Conservation (phyloP, 495 filamentous ascomycete genomes). For the Parathielavia appendiculata region DNA sequence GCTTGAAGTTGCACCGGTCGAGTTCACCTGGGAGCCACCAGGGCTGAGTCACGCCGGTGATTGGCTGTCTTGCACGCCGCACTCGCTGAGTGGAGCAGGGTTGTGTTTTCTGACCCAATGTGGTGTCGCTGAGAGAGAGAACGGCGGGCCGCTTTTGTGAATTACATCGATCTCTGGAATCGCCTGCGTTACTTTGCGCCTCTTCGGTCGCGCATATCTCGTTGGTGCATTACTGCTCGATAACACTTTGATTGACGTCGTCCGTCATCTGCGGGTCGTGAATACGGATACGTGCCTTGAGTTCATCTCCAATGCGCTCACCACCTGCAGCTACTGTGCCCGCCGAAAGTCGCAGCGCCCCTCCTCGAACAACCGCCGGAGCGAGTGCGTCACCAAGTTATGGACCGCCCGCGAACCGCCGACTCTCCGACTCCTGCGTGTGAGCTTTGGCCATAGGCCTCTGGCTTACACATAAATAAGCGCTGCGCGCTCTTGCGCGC, state of each 20-base stretch:
- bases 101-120: slow-evolving; percentile 11
- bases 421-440: slow-evolving; percentile 19
- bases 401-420: slow-evolving; percentile 29
- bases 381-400: slow-evolving; percentile 23
- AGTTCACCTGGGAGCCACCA: no score
- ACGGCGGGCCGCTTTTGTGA: slow-evolving; percentile 13
- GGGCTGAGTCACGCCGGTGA: neutral
- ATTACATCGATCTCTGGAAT: slow-evolving; percentile 18
- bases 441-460: slow-evolving; percentile 25
- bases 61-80: neutral
- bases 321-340: slow-evolving; percentile 20
- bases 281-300: neutral
- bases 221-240: neutral
- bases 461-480: slow-evolving; percentile 5
- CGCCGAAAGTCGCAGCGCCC: slow-evolving; percentile 29
- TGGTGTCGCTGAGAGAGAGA: slow-evolving; percentile 5
- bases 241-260: neutral
- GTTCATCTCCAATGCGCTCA: slow-evolving; percentile 29
- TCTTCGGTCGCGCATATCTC: slow-evolving; percentile 9
- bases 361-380: slow-evolving; percentile 19
- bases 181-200: slow-evolving; percentile 9
- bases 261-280: slow-evolving; percentile 1
- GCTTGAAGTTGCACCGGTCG: neutral
- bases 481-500: neutral
- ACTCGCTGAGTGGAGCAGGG: neutral